These are phyloP conservation scores for Penicillium soppii DNA, from an alignment of 495 filamentous ascomycete species.

Conservation along the genomic window DNA sequence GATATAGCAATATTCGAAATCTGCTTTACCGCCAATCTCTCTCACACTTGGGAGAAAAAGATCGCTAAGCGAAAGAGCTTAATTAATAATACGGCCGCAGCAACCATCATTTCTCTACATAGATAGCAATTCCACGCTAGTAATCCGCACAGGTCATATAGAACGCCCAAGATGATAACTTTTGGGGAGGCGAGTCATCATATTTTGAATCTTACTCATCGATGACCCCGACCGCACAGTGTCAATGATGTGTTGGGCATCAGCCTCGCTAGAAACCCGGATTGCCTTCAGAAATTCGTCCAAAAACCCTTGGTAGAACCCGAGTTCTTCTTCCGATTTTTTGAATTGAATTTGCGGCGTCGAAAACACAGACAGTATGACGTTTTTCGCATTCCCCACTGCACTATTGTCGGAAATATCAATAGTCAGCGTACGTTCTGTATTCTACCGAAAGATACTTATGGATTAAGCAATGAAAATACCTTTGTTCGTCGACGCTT, in stretches of 20 bases:
- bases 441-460: too few relatives aligned
- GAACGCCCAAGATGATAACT: neutral
- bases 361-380: neutral
- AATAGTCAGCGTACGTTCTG: neutral
- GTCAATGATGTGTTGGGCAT: neutral
- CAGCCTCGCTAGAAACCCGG: neutral
- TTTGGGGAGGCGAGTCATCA: neutral
- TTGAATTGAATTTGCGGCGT: neutral
- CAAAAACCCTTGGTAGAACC: neutral
- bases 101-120: too few relatives aligned
- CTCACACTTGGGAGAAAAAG: too few relatives aligned
- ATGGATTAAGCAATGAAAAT: too few relatives aligned
- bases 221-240: constrained; percentile 1
- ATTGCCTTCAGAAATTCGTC: neutral
- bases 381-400: neutral
- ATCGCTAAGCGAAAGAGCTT: too few relatives aligned
- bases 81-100: too few relatives aligned
- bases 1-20: too few relatives aligned
- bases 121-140: too few relatives aligned
- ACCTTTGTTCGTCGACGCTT: neutral
- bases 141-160: neutral
- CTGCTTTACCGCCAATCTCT: too few relatives aligned
- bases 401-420: neutral
- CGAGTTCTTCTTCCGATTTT: neutral
- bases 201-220: neutral